Percentiles rank a stretch among this genome's conserved stretches.
phyloP scores from a whole-genome alignment of 2,329 filamentous ascomycete genomes.

The Colletotrichum echinochloae region DNA sequence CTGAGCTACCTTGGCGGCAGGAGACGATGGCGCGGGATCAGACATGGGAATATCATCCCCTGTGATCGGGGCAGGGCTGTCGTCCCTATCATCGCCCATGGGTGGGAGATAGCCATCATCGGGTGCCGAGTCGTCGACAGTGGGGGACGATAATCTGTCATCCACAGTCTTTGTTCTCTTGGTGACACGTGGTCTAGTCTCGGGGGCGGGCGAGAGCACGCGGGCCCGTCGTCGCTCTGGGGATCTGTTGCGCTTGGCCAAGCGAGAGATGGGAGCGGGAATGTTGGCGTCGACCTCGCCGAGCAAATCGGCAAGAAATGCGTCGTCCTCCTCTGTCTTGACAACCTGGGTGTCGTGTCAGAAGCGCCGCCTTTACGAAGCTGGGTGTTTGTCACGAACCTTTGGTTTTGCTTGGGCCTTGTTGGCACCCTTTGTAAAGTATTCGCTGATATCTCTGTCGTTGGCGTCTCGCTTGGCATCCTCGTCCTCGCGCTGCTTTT shows the following conservation, averaged over 20 bases:
- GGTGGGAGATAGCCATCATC: constrained; percentile 68
- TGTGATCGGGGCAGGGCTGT: constrained; percentile 61
- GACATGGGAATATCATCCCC: constrained; percentile 77
- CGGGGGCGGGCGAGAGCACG: constrained; percentile 79
- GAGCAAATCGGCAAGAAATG: constrained; percentile 86
- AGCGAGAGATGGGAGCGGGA: constrained; percentile 64
- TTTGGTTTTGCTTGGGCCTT: constrained; percentile 81
- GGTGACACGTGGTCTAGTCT: constrained; percentile 61
- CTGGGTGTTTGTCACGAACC: constrained; percentile 59
- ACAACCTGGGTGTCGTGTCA: constrained; percentile 63
- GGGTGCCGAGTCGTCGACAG: constrained; percentile 62
- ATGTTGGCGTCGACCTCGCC: constrained; percentile 88
- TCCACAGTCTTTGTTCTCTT: constrained; percentile 70
- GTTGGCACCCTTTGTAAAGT: constrained; percentile 83
- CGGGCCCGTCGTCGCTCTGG: constrained; percentile 83
- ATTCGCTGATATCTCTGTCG: constrained; percentile 92
- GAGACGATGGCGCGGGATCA: constrained; percentile 88
- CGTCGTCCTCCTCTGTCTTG: constrained; percentile 87
- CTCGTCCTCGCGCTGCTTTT: constrained; percentile 89
- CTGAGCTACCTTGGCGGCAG: constrained; percentile 81
- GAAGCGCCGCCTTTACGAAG: neutral
- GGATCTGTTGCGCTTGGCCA: constrained; percentile 74
- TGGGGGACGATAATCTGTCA: constrained; percentile 60
- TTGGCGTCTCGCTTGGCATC: constrained; percentile 86
- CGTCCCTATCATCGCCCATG: constrained; percentile 60